Base-by-base conservation (phyloP, 208 protist genomes). In the Acanthamoeba triangularis region DNA sequence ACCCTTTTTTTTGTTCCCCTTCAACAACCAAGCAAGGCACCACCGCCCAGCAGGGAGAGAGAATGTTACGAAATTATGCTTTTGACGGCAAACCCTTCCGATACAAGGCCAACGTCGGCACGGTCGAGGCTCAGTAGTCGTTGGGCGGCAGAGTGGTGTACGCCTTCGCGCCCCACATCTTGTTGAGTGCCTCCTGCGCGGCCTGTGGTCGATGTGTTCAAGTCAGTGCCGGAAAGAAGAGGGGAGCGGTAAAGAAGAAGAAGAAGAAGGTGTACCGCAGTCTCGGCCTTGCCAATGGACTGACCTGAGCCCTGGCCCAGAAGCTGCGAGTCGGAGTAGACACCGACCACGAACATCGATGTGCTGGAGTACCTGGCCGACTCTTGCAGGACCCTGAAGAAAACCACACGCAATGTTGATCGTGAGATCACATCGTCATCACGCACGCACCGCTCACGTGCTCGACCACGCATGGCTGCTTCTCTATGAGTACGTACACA, bases 101-200 rank as follows among this genome's bases (percentile, higher is more conserved):
- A 47, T 47, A 0, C 41, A 47, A 47, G 41, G 41, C 41, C 41
- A 47, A 47, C 41, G 5, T 47, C 41, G 41, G 8, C 41, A 47
- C 41, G 41, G 41, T 6, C 5, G 8, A 47, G 16, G 59, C 59
- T 59, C 10, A 85, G 49, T 88, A 88, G 6, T 88, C 49, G 30
- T 88, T 49, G 30, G 44, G 10, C 0, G 80, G 80, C 23, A 88
- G 80, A 11, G 30, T 63, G n/a, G 52, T 54, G 80, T 88, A 63
- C n/a, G 80, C 80, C 80, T 88, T 88, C 80, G 61, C 80, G 49
- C 80, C 80, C 80, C 80, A 88, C 25, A 88, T 35, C 80, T 88
- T 88, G 80, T 88, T 88, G 30, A 88, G 35, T 13, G 80, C 80
- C 14, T 88, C 80, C 80, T 88, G 80, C 25, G 80, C 80, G 16